Evolutionary conservation across 352 stramenopile genomes (phyloP).

Genomic region (Globisporangium perplexum): DNA sequence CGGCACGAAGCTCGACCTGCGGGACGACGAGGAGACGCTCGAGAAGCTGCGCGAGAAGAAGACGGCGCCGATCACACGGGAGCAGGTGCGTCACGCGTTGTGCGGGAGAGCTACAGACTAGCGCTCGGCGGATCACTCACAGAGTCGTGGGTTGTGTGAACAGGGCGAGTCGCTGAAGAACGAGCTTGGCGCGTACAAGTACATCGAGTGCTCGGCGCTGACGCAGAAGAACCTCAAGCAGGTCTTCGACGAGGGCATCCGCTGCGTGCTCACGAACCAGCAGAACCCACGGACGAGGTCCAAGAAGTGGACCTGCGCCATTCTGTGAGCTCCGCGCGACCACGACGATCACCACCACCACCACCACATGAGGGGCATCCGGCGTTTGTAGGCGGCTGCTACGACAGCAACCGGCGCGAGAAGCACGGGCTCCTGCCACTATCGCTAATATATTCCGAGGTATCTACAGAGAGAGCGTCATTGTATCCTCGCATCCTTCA

Average conservation of each 20-base stretch:
- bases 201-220: constrained; percentile 91
- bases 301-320: constrained; percentile 49
- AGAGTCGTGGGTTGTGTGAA: neutral
- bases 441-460: neutral
- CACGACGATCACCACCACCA: no score
- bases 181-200: constrained; percentile 88
- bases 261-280: constrained; percentile 81
- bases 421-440: neutral
- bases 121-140: no score
- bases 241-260: constrained; percentile 93
- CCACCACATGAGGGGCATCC: no score
- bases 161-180: constrained; percentile 86
- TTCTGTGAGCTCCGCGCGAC: constrained; percentile 33
- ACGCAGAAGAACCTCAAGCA: constrained; percentile 93
- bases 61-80: constrained; percentile 54
- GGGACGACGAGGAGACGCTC: constrained; percentile 87
- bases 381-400: no score
- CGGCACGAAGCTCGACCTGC: constrained; percentile 93
- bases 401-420: no score
- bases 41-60: constrained; percentile 88
- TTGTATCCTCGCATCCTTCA: no score
- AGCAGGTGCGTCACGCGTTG: constrained; percentile 58
- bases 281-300: constrained; percentile 56
- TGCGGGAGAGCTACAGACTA: no score
- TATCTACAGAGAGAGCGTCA: neutral